These are phyloP conservation scores for Arthrobotrys sinensis DNA, from an alignment of 2,329 filamentous ascomycete species.

Conservation along the genomic window DNA sequence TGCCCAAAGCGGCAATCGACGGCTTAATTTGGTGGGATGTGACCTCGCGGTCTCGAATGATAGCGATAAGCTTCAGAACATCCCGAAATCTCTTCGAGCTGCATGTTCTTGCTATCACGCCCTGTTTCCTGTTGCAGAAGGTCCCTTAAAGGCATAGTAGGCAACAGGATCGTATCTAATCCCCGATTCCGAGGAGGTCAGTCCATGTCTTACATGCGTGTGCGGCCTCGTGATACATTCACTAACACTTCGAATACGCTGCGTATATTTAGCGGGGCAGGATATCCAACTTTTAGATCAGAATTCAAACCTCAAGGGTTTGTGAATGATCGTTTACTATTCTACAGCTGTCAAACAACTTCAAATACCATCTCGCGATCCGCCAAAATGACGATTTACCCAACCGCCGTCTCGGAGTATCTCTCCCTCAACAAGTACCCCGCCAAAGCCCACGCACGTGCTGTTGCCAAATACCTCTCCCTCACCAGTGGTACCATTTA, in stretches of 20 bases:
- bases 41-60: background rate
- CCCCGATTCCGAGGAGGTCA: slow-evolving; percentile 36
- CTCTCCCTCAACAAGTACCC: slow-evolving; percentile 69
- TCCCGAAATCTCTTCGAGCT: slow-evolving; percentile 40
- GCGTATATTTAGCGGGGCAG: slow-evolving; percentile 35
- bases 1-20: slow-evolving; percentile 48
- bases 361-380: slow-evolving; percentile 3
- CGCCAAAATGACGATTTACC: slow-evolving; percentile 45
- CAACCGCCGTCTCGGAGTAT: slow-evolving; percentile 52
- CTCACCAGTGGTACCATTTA: slow-evolving; percentile 81
- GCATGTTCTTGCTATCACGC: slow-evolving; percentile 22
- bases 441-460: slow-evolving; percentile 86
- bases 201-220: slow-evolving; percentile 8
- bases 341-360: background rate
- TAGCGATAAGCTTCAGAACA: slow-evolving; percentile 48
- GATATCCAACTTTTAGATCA: slow-evolving; percentile 16
- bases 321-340: background rate
- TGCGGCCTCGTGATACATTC: background rate
- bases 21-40: slow-evolving; percentile 48
- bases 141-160: slow-evolving; percentile 31
- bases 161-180: slow-evolving; percentile 41
- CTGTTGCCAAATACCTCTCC: slow-evolving; percentile 81
- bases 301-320: background rate
- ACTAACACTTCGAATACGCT: slow-evolving; percentile 1
- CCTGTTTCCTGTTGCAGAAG: slow-evolving; percentile 55